Base-by-base conservation (phyloP, 1,284 basidiomycete genomes). In the Rhodotorula sp. region DNA sequence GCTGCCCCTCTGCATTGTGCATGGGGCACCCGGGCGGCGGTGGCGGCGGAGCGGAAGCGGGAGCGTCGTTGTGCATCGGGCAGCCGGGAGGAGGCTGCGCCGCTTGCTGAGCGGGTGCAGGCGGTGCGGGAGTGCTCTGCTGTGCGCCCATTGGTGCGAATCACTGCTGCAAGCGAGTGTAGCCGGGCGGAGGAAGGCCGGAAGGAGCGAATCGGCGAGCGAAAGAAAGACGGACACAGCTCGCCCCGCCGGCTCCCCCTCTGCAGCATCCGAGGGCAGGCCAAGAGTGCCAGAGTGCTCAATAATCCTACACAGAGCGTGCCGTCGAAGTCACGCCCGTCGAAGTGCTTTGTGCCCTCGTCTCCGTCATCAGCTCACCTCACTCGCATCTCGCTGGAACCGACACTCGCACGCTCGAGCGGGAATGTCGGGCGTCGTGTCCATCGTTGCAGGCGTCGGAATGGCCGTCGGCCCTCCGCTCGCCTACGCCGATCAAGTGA, bases 401-500 rank as follows among this genome's bases (percentile, higher is more conserved):
- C 34, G 34, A 34, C 34, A 34, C 34, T 34, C 34, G 34, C 34
- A 34, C 34, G 5, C 34, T 2, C 34, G 34, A 34, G 34, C 34
- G 34, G 34, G 34, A 34, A 34, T 34, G 34, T 34, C 34, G 70
- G 65, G 70, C 54, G 25, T 56, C n/a, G 10, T 67, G 10, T 21
- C 50, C 13, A 48, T 58, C 9, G 9, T 74, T 2, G 67, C 70
- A 19, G 66, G 66, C 9, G 62, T 72, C 17, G 25, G n/a, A 0
- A 74, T 74, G 73, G 74, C 77, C 21, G 17, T 66, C 50, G 84
- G 83, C 34, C 83, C 84, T 14, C 83, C 84, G 8, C 74, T 84
- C 34, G 81, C 84, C 19, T 84, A 84, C 68, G 79, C 78, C 13
- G 83, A 84, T 70, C 83, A 84, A 75, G 80, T 81, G 59, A 48